Base-by-base conservation (phyloP, 139 green algal species). In the Haematococcus sp. region DNA sequence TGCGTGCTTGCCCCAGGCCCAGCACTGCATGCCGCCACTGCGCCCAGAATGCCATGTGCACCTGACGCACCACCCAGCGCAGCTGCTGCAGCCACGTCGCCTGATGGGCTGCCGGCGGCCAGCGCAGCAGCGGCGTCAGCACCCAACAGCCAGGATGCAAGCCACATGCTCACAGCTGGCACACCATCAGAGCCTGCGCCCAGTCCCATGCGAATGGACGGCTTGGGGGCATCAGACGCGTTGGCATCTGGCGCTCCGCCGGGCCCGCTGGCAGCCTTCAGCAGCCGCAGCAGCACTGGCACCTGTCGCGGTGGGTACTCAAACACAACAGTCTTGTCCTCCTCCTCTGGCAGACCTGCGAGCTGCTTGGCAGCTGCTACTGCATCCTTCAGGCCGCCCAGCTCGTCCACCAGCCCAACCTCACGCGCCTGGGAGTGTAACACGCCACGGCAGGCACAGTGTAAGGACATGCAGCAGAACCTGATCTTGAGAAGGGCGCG, bases 351-450 rank as follows among this genome's bases (percentile, higher is more conserved):
- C 20, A 76, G 70, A 2, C 70, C 70, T 35, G 70, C 70, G 32
- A 59, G 49, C 74, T 88, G 71, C 81, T 94, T 95, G n/a, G 91
- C 93, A n/a, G 93, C 51, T 35, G 77, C 79, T 16, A 98, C 22
- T 0, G 94, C 92, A 13, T 71, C 43, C 19, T 60, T 40, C 17
- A 98, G 58, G 23, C 94, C 94, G 7, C 94, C 94, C 70, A 97
- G 58, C 28, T 83, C 78, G 76, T 98, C 94, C 32, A 98, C 86
- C 68, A 98, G 85, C 9, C 77, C 77, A 23, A 83, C 61, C 34
- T 86, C 44, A 17, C 88, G 27, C 23, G 93, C 94, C n/a, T 49
- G 40, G 11, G 7, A 49, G 7, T n/a, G n/a, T n/a, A n/a, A n/a
- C n/a, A n/a, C n/a, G n/a, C n/a, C n/a, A n/a, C n/a, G n/a, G n/a